A percentile compares a stretch with the other conserved stretches of the same genome.
phyloP scores from a whole-genome alignment of 208 protist genomes.

The Strigomonas culicis region DNA sequence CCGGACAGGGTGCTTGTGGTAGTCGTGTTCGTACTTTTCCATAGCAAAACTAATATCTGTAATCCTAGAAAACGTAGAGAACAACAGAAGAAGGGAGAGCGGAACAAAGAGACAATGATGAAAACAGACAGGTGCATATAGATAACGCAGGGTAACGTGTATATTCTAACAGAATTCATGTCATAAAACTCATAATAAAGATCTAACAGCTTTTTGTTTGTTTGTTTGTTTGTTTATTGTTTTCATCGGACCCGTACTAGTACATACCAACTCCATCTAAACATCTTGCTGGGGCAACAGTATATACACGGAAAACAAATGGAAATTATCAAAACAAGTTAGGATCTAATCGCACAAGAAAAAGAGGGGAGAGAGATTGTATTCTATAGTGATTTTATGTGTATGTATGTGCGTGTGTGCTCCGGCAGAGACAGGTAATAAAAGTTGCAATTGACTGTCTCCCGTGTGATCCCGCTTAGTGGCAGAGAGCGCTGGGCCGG shows the following conservation, averaged over 20 bases:
- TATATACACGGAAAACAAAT: slow-evolving; percentile 6
- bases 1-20: slow-evolving; percentile 27
- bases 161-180: background rate
- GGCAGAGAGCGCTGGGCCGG: too few relatives aligned
- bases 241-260: slow-evolving; percentile 1
- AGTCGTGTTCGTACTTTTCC: slow-evolving; percentile 25
- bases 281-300: background rate
- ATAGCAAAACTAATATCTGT: background rate
- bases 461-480: too few relatives aligned
- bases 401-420: too few relatives aligned
- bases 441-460: too few relatives aligned
- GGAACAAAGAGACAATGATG: slow-evolving; percentile 2
- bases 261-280: background rate
- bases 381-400: slow-evolving; percentile 1
- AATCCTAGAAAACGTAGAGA: slow-evolving; percentile 2
- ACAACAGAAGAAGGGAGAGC: slow-evolving; percentile 17
- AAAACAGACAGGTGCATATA: background rate
- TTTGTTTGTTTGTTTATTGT: too few relatives aligned
- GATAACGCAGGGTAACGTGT: background rate
- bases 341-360: slow-evolving; percentile 2
- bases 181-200: background rate
- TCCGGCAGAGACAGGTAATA: too few relatives aligned
- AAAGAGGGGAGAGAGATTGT: slow-evolving; percentile 9
- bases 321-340: slow-evolving; percentile 5
- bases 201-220: too few relatives aligned